A percentile compares a stretch with the other conserved stretches of the same genome.
Evolutionary conservation across 306 rosid genomes (phyloP).

Genomic region (Trichosanthes truncata): DNA sequence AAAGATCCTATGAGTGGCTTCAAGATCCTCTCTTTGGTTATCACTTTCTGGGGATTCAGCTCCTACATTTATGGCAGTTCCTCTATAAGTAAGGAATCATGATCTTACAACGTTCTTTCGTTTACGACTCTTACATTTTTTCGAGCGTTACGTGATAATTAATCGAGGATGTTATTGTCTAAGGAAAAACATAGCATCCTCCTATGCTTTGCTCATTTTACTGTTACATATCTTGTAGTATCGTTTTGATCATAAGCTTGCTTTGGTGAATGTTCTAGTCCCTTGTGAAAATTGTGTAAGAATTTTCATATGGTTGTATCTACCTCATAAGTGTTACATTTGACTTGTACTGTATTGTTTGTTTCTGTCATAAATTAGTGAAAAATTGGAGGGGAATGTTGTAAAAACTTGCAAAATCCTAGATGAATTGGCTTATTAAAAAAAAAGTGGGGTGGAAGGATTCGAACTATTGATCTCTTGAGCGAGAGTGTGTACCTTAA

Average conservation of each 20-base stretch:
- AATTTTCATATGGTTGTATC: background rate
- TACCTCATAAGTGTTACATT: background rate
- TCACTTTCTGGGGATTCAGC: conserved; percentile 49
- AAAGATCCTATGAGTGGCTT: conserved; percentile 73
- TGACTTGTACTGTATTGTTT: background rate
- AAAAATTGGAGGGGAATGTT: background rate
- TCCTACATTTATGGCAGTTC: conserved; percentile 64
- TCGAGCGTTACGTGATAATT: too few relatives aligned
- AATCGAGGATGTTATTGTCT: background rate
- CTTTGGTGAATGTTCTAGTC: background rate
- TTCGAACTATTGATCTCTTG: too few relatives aligned
- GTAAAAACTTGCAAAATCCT: background rate
- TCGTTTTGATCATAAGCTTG: background rate
- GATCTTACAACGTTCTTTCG: background rate
- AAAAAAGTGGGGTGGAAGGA: too few relatives aligned
- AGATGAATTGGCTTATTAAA: background rate
- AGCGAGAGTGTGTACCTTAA: too few relatives aligned
- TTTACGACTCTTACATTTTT: background rate
- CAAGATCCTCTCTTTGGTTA: conserved; percentile 49
- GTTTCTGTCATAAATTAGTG: background rate
- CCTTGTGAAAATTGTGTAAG: background rate
- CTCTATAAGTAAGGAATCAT: conserved; percentile 16
- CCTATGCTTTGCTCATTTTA: background rate
- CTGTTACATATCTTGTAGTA: background rate
- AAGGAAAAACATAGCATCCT: background rate